Base-by-base conservation (phyloP, 2,329 filamentous ascomycete species). In the Teratosphaeria nubilosa region DNA sequence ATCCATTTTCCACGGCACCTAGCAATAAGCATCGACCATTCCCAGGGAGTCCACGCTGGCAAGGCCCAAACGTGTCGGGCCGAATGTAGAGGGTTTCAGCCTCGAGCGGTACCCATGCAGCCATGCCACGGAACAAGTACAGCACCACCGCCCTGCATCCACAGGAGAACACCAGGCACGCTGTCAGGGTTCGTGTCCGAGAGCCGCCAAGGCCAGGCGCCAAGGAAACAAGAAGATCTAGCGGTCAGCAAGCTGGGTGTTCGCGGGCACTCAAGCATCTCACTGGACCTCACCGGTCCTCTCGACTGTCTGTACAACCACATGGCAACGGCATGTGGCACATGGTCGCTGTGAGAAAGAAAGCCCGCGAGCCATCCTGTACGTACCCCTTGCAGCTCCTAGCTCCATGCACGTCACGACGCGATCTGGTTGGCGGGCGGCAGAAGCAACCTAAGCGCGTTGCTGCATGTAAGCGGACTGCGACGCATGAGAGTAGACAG, bases 391-490 rank as follows among this genome's bases (percentile, higher is more conserved):
- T 55, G 53, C 53, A 55, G 53, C 53, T 41, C 7, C 31, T 55
- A 55, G 53, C 53, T 55, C 34, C 31, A 55, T 55, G 53, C 53
- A 55, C 16, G 53, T 55, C 25, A 55, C n/a, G 7, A 25, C 13
- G 14, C 31, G 30, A 25, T 14, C 34, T 55, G 53, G 31, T 55
- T 41, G 53, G 53, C 31, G 30, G 53, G 25, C 30, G 34, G 53
- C 53, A 53, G 31, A 53, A 53, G 20, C 34, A 41, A 41, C 27
- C n/a, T 41, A 41, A 41, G 34, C 34, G 34, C 58, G 75, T 30
- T 79, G 60, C 48, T 64, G 63, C 55, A 56, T 31, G 24, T 45
- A 20, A 41, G 55, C 41, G 41, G 41, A 5, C 14, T 41, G 34
- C 34, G 34, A 41, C 34, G 34, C 34, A 41, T n/a, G 34, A 14